Evolutionary conservation across 257 asterid genomes (phyloP).

Genomic region (Cordia subcordata): DNA sequence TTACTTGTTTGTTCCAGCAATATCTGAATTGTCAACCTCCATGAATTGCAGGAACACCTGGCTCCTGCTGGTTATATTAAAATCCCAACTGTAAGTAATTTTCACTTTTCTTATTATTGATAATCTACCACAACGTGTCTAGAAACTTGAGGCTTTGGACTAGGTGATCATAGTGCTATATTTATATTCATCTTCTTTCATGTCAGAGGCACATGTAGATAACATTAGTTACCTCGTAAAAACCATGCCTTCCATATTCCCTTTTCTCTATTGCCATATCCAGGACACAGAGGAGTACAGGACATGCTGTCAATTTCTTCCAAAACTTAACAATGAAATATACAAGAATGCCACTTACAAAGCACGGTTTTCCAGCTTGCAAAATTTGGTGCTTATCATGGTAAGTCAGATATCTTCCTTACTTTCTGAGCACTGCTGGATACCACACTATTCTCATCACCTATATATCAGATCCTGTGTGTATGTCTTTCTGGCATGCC

Average conservation of each 20-base stretch:
- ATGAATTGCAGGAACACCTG: constrained; percentile 63
- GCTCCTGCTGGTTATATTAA: constrained; percentile 81
- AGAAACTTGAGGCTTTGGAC: neutral
- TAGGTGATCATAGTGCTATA: neutral
- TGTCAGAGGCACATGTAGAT: neutral
- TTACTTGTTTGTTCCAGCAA: neutral
- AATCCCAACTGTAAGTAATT: constrained; percentile 77
- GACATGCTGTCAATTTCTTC: constrained; percentile 75
- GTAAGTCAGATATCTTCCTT: constrained; percentile 25
- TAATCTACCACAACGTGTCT: neutral
- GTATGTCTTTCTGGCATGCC: too few relatives aligned
- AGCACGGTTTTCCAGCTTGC: constrained; percentile 77
- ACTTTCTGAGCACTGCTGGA: neutral
- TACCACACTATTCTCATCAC: too few relatives aligned
- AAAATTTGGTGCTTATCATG: constrained; percentile 81
- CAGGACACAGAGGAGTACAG: constrained; percentile 63
- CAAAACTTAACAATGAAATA: constrained; percentile 69
- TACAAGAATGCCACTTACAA: constrained; percentile 55
- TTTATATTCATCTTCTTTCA: neutral
- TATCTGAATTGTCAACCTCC: constrained; percentile 17
- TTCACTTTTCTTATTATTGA: constrained; percentile 6
- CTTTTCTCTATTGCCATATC: constrained; percentile 6
- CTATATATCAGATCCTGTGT: too few relatives aligned
- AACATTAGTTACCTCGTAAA: neutral
- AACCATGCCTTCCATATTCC: neutral